Evolutionary conservation across 371 early-diverging fungal species (phyloP).

Genomic region (Basidiobolus meristosporus): DNA sequence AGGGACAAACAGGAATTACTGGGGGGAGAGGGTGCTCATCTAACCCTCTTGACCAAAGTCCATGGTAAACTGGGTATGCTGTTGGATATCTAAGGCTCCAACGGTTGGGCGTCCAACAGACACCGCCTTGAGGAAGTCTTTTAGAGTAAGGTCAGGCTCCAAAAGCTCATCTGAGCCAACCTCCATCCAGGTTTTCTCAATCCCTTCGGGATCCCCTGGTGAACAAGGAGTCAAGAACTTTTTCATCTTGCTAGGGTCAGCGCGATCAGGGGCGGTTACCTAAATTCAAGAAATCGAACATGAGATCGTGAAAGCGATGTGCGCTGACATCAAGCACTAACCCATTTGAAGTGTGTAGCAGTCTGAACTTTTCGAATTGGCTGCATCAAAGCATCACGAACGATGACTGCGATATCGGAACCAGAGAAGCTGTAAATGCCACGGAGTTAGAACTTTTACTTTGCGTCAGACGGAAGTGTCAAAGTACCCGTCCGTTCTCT

Average conservation of each 20-base stretch:
- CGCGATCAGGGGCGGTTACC: conserved; percentile 38
- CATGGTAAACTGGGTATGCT: conserved; percentile 74
- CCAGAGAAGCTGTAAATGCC: conserved; percentile 50
- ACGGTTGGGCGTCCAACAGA: conserved; percentile 69
- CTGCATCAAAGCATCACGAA: conserved; percentile 91
- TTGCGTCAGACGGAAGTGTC: background rate
- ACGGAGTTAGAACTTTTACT: background rate
- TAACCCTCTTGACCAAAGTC: conserved; percentile 74
- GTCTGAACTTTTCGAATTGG: conserved; percentile 89
- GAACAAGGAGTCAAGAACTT: conserved; percentile 80
- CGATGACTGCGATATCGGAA: conserved; percentile 83
- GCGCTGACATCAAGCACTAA: too few species aligned
- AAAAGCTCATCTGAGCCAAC: conserved; percentile 67
- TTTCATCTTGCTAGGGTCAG: conserved; percentile 23
- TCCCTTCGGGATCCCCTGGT: conserved; percentile 77
- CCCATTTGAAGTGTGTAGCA: conserved; percentile 89
- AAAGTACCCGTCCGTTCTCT: conserved; percentile 61
- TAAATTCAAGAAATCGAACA: conserved; percentile 2
- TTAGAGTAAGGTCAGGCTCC: conserved; percentile 72
- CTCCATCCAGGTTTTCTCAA: conserved; percentile 80
- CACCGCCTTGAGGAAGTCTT: conserved; percentile 74
- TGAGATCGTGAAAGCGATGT: background rate
- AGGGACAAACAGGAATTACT: too few species aligned
- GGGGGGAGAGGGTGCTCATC: too few species aligned
- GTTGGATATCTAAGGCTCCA: conserved; percentile 53